phyloP scores from a whole-genome alignment of 73 alveolate genomes.

The Tetrahymena borealis region DNA sequence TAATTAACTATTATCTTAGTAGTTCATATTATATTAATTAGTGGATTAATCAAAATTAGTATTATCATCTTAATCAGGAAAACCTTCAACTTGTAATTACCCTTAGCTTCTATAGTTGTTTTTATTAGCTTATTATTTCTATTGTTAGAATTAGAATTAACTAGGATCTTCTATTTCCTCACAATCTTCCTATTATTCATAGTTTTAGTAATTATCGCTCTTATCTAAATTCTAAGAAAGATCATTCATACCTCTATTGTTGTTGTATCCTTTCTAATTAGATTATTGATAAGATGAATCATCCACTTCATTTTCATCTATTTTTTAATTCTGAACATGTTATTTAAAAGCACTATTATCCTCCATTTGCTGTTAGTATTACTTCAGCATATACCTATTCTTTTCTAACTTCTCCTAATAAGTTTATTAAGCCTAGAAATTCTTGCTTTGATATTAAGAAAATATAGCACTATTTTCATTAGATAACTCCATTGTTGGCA shows the following conservation, averaged over 20 bases:
- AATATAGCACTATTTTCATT: not conserved
- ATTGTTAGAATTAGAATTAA: not conserved
- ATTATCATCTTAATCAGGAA: not conserved
- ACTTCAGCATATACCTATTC: not conserved
- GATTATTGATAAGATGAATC: not conserved
- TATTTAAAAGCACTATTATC: not conserved
- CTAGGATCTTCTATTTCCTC: not conserved
- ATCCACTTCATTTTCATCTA: not conserved
- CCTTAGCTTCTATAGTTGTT: not conserved
- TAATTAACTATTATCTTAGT: not conserved
- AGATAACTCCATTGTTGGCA: not conserved
- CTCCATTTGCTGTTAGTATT: not conserved
- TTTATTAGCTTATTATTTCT: not conserved
- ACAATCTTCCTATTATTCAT: not conserved
- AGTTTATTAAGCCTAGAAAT: not conserved
- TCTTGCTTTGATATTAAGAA: not conserved
- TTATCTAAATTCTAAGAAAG: not conserved
- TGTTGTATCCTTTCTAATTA: not conserved
- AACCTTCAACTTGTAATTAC: not conserved
- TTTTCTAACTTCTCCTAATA: not conserved
- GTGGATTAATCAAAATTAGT: not conserved
- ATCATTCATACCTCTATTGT: not conserved
- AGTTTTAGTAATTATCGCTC: not conserved
- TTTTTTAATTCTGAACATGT: not conserved
- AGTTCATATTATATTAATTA: not conserved